phyloP scores from a whole-genome alignment of 805 yeast genomes.

The Zygoascus bituminiphila region DNA sequence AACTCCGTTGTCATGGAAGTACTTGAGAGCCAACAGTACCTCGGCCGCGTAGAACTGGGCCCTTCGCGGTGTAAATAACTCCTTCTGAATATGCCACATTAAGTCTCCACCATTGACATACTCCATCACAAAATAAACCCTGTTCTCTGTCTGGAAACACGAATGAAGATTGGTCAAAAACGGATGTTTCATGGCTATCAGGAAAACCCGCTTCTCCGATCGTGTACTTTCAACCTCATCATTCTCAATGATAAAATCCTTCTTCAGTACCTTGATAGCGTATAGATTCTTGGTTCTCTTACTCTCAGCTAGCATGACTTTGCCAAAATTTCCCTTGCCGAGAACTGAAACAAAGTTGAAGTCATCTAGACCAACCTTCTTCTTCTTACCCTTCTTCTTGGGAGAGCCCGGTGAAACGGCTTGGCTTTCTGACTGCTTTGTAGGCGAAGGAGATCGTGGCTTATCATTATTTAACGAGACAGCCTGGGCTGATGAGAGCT shows the following conservation, averaged over 20 bases:
- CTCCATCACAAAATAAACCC: slow-evolving; percentile 97
- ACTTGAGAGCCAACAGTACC: slow-evolving; percentile 81
- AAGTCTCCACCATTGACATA: slow-evolving; percentile 96
- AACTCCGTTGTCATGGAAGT: slow-evolving; percentile 92
- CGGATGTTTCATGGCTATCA: slow-evolving; percentile 82
- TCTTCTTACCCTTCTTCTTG: slow-evolving; percentile 5
- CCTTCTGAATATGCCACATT: slow-evolving; percentile 98
- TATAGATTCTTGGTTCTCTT: slow-evolving; percentile 72
- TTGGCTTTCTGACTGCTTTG: background rate
- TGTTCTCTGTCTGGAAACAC: slow-evolving; percentile 95
- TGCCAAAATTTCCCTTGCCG: slow-evolving; percentile 98
- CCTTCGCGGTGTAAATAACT: slow-evolving; percentile 75
- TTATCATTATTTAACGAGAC: background rate
- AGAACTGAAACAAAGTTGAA: slow-evolving; percentile 89
- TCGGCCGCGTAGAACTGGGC: slow-evolving; percentile 98
- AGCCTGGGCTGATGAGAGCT: background rate
- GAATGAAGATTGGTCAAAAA: slow-evolving; percentile 84
- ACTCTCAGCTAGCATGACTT: slow-evolving; percentile 94
- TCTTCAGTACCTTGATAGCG: slow-evolving; percentile 94
- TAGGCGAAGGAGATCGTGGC: background rate
- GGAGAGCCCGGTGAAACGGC: background rate
- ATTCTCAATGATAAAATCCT: slow-evolving; percentile 89
- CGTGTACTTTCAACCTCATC: slow-evolving; percentile 94
- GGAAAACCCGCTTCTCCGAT: slow-evolving; percentile 88
- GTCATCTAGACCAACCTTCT: slow-evolving; percentile 76